Evolutionary conservation across 257 asterid genomes (phyloP).

Genomic region (Solanum sejunctum): DNA sequence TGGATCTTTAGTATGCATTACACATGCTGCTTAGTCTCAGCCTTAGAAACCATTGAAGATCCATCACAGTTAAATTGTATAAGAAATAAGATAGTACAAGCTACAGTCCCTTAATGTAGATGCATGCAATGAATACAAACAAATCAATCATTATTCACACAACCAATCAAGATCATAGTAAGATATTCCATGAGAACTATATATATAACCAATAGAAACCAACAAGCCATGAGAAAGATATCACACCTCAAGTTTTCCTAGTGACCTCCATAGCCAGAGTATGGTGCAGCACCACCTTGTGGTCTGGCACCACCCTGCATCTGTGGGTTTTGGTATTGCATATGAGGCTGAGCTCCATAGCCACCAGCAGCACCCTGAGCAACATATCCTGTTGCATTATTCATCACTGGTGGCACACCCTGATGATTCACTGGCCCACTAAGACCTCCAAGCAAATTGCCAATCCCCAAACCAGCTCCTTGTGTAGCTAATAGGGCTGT

Average conservation of each 20-base stretch:
- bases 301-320: slow-evolving; percentile 81
- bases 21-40: not conserved
- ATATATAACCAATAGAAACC: not conserved
- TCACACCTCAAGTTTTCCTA: slow-evolving; percentile 44
- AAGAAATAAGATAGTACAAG: not conserved
- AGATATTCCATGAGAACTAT: not conserved
- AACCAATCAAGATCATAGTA: not conserved
- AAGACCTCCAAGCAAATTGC: slow-evolving; percentile 81
- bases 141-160: not conserved
- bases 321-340: slow-evolving; percentile 70
- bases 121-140: not conserved
- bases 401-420: slow-evolving; percentile 56
- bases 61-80: not conserved
- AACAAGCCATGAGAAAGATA: not conserved
- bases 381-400: slow-evolving; percentile 48
- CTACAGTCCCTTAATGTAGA: not conserved
- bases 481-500: slow-evolving; percentile 78
- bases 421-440: slow-evolving; percentile 57
- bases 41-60: not conserved
- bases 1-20: not conserved
- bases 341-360: slow-evolving; percentile 66
- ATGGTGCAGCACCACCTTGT: slow-evolving; percentile 91
- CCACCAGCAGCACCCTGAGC: slow-evolving; percentile 49
- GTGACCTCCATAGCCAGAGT: slow-evolving; percentile 66
- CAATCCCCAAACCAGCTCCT: slow-evolving; percentile 77